These are phyloP conservation scores for Cyberlindnera euphorbiiphila DNA, from an alignment of 805 yeast genomes.

Conservation along the genomic window DNA sequence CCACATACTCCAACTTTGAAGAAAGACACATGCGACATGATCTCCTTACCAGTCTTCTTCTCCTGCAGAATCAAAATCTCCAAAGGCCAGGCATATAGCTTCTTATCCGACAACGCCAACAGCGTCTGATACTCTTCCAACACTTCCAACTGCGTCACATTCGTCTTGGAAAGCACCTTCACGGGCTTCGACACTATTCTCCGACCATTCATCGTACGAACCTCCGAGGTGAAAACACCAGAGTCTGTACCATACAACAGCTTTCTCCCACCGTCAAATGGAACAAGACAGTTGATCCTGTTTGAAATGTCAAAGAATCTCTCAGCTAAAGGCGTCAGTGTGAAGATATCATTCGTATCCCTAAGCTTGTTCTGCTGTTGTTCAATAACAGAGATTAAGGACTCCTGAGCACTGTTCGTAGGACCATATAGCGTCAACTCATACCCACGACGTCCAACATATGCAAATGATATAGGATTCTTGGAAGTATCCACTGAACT, in stretches of 20 bases:
- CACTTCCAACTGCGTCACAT: conserved; percentile 86
- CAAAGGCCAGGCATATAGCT: conserved; percentile 71
- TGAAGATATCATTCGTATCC: conserved; percentile 72
- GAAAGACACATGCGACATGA: conserved; percentile 83
- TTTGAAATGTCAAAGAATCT: conserved; percentile 70
- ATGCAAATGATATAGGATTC: conserved; percentile 45
- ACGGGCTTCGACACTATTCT: conserved; percentile 67
- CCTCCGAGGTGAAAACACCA: conserved; percentile 82
- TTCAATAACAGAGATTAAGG: conserved; percentile 74
- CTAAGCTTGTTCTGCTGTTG: conserved; percentile 74
- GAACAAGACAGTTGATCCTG: conserved; percentile 85
- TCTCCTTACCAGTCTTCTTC: conserved; percentile 64
- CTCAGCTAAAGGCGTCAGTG: conserved; percentile 69
- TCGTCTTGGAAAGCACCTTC: conserved; percentile 66
- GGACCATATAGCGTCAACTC: conserved; percentile 41
- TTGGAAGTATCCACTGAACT: conserved; percentile 26
- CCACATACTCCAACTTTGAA: conserved; percentile 92
- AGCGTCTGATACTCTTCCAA: conserved; percentile 86
- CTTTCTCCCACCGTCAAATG: conserved; percentile 92
- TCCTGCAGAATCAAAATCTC: conserved; percentile 55
- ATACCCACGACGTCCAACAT: conserved; percentile 46
- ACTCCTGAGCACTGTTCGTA: conserved; percentile 59
- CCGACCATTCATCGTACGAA: conserved; percentile 43
- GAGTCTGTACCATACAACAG: conserved; percentile 86
- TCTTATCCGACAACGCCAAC: conserved; percentile 77